These are phyloP conservation scores for Mycena pura DNA, from an alignment of 768 basidiomycete genomes.

Conservation along the genomic window DNA sequence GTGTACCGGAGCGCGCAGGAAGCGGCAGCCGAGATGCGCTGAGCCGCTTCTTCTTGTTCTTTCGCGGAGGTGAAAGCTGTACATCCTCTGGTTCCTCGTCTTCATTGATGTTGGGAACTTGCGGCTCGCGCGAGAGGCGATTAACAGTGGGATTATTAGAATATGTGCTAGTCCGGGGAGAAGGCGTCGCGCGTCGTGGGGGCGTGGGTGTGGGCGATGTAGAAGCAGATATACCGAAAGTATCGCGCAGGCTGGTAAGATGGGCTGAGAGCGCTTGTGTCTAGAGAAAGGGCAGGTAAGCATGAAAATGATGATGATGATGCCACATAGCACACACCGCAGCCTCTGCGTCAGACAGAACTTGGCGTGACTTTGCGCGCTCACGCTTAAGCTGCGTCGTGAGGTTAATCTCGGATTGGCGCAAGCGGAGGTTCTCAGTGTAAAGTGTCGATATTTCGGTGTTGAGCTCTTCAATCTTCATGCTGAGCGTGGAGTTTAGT, in stretches of 20 bases:
- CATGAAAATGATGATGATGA: conserved; percentile 21
- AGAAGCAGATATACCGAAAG: conserved; percentile 50
- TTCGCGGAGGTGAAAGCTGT: conserved; percentile 24
- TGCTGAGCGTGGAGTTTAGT: conserved; percentile 84
- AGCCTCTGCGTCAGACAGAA: conserved; percentile 76
- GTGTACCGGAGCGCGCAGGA: conserved; percentile 20
- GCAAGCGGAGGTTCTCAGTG: conserved; percentile 82
- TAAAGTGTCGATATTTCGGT: conserved; percentile 83
- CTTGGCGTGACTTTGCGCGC: conserved; percentile 73
- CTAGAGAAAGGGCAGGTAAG: conserved; percentile 38
- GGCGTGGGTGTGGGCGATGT: conserved; percentile 24
- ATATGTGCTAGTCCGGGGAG: conserved; percentile 31
- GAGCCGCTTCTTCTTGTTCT: conserved; percentile 40
- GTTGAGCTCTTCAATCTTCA: conserved; percentile 85
- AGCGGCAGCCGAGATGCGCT: conserved; percentile 39
- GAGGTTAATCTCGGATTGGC: conserved; percentile 81
- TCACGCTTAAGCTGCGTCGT: conserved; percentile 80
- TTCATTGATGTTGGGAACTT: conserved; percentile 41
- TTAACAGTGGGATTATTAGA: conserved; percentile 28
- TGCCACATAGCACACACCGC: conserved; percentile 55
- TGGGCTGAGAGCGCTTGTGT: conserved; percentile 69
- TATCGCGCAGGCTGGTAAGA: conserved; percentile 67
- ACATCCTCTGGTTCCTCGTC: conserved; percentile 25
- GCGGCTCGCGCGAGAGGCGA: conserved; percentile 48
- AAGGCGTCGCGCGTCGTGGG: conserved; percentile 17